Base-by-base conservation (phyloP, 2,329 filamentous ascomycete species). In the Scortechinia acanthostroma region DNA sequence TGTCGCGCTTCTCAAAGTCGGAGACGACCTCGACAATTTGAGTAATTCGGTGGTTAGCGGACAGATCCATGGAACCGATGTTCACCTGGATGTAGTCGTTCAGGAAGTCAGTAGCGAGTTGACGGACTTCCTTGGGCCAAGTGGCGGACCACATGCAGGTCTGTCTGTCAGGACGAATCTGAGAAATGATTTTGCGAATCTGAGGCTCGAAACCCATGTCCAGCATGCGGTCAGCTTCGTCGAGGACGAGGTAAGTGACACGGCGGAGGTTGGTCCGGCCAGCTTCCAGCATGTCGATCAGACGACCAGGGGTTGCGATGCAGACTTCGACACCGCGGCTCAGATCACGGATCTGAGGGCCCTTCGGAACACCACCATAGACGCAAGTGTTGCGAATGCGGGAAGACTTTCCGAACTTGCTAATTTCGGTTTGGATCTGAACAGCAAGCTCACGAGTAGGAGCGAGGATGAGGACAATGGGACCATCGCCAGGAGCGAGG, bases 151-250 rank as follows among this genome's bases (percentile, higher is more conserved):
- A 98, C 90, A 98, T 95, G 75, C 93, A 93, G 51, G 93, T 98
- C 69, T 98, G 93, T 77, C 93, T 86, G 65, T 98, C 93, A 45
- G 93, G 93, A 56, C 93, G 89, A 68, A 97, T 97, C 72, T 98
- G 93, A 51, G 86, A 79, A 55, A 98, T 91, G 54, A 98, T 97
- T 76, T 97, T 97, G 74, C 93, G 89, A 59, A 98, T 97, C 68
- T 97, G 93, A 54, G 93, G 93, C 73, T 98, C 93, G 71, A 98
- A 97, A 81, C 93, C 93, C 93, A 98, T 98, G 73, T 98, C 93
- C 64, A 98, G 77, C 93, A 98, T 98, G 61, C 93, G 91, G 71
- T 98, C 93, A 64, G 93, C 93, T 74, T 98, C 93, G 59, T 98
- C 93, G 52, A 98, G 90, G 54, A 97, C 93, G 47, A 98, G 77